These are phyloP conservation scores for Dactylellina haptotyla DNA, from an alignment of 2,329 filamentous ascomycete genomes.

Conservation along the genomic window DNA sequence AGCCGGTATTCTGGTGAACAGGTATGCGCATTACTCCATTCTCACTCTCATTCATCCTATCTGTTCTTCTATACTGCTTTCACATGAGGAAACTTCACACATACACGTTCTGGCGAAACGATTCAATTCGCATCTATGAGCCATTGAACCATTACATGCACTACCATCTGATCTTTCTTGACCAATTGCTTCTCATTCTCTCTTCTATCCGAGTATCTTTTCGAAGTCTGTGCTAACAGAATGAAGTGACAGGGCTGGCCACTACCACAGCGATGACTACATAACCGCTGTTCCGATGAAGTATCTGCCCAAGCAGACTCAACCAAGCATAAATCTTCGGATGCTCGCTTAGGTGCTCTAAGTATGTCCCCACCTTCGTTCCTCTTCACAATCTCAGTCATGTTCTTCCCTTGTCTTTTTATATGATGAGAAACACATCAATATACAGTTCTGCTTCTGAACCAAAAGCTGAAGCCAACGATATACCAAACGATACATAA, in stretches of 20 bases:
- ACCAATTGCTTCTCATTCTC: constrained; percentile 15
- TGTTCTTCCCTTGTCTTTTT: constrained; percentile 1
- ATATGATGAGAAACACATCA: constrained; percentile 53
- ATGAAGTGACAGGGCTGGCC: constrained; percentile 22
- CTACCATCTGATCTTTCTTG: constrained; percentile 52
- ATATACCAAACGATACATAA: constrained; percentile 55
- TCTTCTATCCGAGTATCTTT: background rate
- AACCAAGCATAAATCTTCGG: background rate
- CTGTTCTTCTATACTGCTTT: constrained; percentile 16
- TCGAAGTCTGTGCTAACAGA: constrained; percentile 13
- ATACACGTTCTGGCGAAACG: constrained; percentile 53
- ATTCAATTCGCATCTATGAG: constrained; percentile 52
- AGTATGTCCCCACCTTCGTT: background rate
- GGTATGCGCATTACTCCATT: constrained; percentile 8
- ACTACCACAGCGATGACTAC: constrained; percentile 42
- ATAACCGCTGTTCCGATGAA: constrained; percentile 31
- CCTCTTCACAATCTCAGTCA: background rate
- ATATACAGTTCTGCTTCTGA: constrained; percentile 55
- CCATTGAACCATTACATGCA: constrained; percentile 55
- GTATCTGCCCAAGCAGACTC: constrained; percentile 10
- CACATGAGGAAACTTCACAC: constrained; percentile 54
- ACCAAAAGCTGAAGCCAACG: constrained; percentile 54
- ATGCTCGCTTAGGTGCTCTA: constrained; percentile 12
- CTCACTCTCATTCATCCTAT: background rate
- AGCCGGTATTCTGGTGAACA: constrained; percentile 30